Evolutionary conservation across 495 filamentous ascomycete species (phyloP), one percentile per base, ranked within the genome.

Genomic region (Penicillium psychrofluorescens): DNA sequence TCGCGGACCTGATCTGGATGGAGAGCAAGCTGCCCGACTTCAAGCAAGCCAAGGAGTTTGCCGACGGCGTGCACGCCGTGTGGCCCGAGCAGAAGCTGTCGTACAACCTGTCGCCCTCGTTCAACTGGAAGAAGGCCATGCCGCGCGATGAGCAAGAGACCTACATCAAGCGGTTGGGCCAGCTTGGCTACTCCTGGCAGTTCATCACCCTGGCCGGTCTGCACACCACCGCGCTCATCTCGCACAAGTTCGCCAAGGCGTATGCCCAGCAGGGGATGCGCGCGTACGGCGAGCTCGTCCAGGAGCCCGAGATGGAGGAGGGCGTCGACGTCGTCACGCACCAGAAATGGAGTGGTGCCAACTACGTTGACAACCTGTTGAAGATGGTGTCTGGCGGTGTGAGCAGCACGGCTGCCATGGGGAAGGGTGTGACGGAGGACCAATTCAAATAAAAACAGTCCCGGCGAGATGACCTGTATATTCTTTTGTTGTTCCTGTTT

Each of bases 51-150:
- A 81, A 89, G 73, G 86, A 96, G 57, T 98, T 98, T 52, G 94
- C 92, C 15, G 76, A 86, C 35, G 92, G 92, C 41, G 90, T 98
- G 31, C 92, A 97, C 64, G 84, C 87, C 38, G 86, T 89, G 13
- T 96, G 84, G 84, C 92, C 92, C 8, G 85, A 98, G 72, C 86
- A 95, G 66, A 98, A 98, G 85, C 81, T 97, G 36, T 83, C 92
- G 6, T 98, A 97, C 73, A 97, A 97, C 72, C 83, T 98, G 41
- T 95, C 90, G 0, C 94, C 94, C 27, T 95, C 89, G 33, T 98
- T 98, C 83, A 97, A 97, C 79, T 98, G 92, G 92, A 96, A 97
- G 74, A 73, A 90, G 36, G 92, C 94, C 60, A 98, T 98, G 94
- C 74, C 86, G 27, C 79, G 84, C 50, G 74, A 81, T 36, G 94